These are phyloP conservation scores for Saccharomycopsis sp. DNA, from an alignment of 805 yeast genomes.

Conservation along the genomic window DNA sequence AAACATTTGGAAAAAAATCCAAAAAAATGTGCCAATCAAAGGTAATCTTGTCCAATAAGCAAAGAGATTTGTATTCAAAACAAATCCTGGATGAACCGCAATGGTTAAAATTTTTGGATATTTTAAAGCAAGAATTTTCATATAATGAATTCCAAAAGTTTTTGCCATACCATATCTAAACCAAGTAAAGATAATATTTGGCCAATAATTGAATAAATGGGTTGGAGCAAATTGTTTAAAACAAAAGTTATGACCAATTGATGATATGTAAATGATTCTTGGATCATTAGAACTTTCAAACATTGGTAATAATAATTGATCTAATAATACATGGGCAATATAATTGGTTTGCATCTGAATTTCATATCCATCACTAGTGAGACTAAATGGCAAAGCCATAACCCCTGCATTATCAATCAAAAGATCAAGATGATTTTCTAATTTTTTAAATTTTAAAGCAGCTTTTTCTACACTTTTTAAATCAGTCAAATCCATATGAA, in stretches of 20 bases:
- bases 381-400: slow-evolving; percentile 60
- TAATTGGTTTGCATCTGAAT: slow-evolving; percentile 73
- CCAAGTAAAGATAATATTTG: slow-evolving; percentile 67
- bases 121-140: slow-evolving; percentile 50
- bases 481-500: slow-evolving; percentile 46
- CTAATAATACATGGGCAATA: slow-evolving; percentile 62
- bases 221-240: slow-evolving; percentile 37
- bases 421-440: slow-evolving; percentile 42
- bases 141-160: slow-evolving; percentile 66
- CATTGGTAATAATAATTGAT: slow-evolving; percentile 39
- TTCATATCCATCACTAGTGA: slow-evolving; percentile 65
- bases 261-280: slow-evolving; percentile 52
- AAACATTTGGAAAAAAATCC: slow-evolving; percentile 61
- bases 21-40: slow-evolving; percentile 61
- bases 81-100: slow-evolving; percentile 77
- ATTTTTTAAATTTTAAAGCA: slow-evolving; percentile 28
- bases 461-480: slow-evolving; percentile 30
- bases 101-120: slow-evolving; percentile 56
- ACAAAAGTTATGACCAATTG: slow-evolving; percentile 53
- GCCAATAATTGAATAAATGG: slow-evolving; percentile 42
- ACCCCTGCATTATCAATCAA: slow-evolving; percentile 73
- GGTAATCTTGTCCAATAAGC: slow-evolving; percentile 73
- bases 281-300: slow-evolving; percentile 8
- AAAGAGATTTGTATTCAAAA: slow-evolving; percentile 71
- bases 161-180: slow-evolving; percentile 70